A percentile compares a stretch with the other conserved stretches of the same genome.
Conservation (phyloP, 768 basidiomycete genomes). For the Tylopilus cervinicoccineus region DNA sequence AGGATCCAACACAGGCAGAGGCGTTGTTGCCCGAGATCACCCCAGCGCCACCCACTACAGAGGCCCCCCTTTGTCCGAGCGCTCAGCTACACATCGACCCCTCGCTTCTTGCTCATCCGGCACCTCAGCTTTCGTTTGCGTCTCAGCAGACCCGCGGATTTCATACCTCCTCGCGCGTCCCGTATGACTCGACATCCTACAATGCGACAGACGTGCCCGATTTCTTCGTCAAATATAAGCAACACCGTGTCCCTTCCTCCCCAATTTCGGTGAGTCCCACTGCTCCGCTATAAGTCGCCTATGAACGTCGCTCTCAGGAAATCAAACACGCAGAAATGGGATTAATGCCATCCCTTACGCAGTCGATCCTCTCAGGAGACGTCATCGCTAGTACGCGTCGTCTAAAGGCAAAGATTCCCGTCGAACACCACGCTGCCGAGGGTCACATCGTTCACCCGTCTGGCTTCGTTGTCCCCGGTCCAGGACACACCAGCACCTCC, state of each 20-base stretch:
- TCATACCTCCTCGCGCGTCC: conserved; percentile 18
- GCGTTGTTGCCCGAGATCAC: neutral
- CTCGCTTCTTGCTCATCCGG: neutral
- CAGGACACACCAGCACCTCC: conserved; percentile 24
- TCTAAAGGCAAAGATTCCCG: conserved; percentile 24
- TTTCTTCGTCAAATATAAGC: conserved; percentile 28
- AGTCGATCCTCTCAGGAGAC: conserved; percentile 21
- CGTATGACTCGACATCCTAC: conserved; percentile 25
- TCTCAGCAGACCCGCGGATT: conserved; percentile 20
- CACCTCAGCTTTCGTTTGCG: neutral
- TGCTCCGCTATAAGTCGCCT: neutral
- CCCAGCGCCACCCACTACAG: neutral
- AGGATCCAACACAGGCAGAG: neutral
- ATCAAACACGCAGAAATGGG: conserved; percentile 9
- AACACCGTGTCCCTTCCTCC: conserved; percentile 8
- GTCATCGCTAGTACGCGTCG: conserved; percentile 28
- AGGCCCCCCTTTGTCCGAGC: neutral
- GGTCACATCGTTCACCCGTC: conserved; percentile 25
- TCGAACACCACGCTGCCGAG: conserved; percentile 19
- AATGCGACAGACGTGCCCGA: conserved; percentile 23
- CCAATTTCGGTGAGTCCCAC: conserved; percentile 5
- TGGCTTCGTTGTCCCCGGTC: conserved; percentile 30
- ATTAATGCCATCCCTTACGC: conserved; percentile 22
- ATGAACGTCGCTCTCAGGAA: neutral
- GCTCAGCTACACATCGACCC: neutral